Base-by-base conservation (phyloP, 2,329 filamentous ascomycete genomes). In the Ophiostoma montium region DNA sequence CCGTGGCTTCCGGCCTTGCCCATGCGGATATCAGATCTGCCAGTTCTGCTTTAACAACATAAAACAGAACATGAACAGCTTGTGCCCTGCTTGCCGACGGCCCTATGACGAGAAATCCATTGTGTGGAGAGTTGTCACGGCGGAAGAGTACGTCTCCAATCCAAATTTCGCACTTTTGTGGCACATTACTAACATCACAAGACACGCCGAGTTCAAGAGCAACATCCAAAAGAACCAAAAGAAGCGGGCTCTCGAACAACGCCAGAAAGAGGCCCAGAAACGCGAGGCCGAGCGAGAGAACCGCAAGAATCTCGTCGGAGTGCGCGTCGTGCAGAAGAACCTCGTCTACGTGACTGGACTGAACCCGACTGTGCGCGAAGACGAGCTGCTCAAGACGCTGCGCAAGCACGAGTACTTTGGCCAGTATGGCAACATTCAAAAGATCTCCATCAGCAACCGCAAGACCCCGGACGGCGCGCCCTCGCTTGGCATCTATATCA, bases 11-110 rank as follows among this genome's bases (percentile, higher is more conserved):
- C 81, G 84, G 61, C 92, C 92, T 57, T 98, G 92, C 71, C 90
- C 90, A 51, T 98, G 92, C 63, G 92, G 92, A 54, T 98, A 98
- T 62, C 90, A 95, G 89, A 90, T 98, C 64, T 98, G 92, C 67
- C 94, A 98, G 72, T 98, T 98, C 68, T 98, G 92, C 70, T 98
- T 90, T 72, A 95, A 98, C 69, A 98, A 96, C 65, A 94, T 98
- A 65, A 94, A 94, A 69, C 94, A 85, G 59, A 95, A 95, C 60
- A 88, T 95, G 76, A 96, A 95, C 63, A 89, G 90, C 33, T 76
- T 95, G 51, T 98, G 92, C 65, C 92, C 92, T n/a, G 94, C 94
- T 57, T 98, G 92, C 65, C 80, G 92, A 67, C 78, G 92, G 63
- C 84, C 87, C 6, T 98, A 98, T 65, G 88, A 95, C 64, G 94